Evolutionary conservation across 2,329 filamentous ascomycete species (phyloP).

Genomic region (Pestalotiopsis sp.): DNA sequence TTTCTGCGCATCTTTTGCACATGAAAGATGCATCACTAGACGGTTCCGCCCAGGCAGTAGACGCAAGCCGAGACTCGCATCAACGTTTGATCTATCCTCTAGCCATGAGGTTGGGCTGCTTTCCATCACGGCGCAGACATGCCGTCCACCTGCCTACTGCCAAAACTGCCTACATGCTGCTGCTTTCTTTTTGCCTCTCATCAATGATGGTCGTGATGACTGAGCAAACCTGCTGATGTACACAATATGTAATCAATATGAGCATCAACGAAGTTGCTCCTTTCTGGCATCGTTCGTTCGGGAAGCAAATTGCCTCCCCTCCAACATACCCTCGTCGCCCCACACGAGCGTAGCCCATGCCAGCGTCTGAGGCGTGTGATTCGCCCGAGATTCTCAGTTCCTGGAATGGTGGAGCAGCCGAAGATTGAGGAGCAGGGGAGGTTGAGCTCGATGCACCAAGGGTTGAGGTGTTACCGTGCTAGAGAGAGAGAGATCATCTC

Average conservation of each 20-base stretch:
- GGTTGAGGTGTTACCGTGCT: conserved; percentile 3
- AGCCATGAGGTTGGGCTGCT: too few species aligned
- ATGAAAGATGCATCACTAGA: not conserved
- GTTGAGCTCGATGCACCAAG: conserved; percentile 9
- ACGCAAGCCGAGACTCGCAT: not conserved
- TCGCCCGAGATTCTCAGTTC: conserved; percentile 4
- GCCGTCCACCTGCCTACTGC: not conserved
- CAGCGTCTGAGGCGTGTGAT: not conserved
- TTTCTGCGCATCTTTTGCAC: not conserved
- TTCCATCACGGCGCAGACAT: not conserved
- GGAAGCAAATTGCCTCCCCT: conserved; percentile 13
- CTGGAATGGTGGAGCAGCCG: conserved; percentile 15
- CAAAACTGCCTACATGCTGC: not conserved
- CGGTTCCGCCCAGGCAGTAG: not conserved
- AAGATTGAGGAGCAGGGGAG: conserved; percentile 1
- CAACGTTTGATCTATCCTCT: not conserved
- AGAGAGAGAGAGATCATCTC: not conserved
- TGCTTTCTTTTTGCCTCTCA: not conserved
- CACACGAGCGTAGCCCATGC: conserved; percentile 8
- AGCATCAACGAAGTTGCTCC: not conserved
- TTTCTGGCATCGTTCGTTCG: conserved; percentile 2
- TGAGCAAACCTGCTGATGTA: not conserved
- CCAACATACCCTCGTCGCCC: not conserved
- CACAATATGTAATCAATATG: not conserved
- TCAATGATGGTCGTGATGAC: not conserved